Evolutionary conservation across 805 yeast genomes (phyloP), one percentile per base, ranked within the genome.

Genomic region (Sugiyamaella boreocaroliniensis): DNA sequence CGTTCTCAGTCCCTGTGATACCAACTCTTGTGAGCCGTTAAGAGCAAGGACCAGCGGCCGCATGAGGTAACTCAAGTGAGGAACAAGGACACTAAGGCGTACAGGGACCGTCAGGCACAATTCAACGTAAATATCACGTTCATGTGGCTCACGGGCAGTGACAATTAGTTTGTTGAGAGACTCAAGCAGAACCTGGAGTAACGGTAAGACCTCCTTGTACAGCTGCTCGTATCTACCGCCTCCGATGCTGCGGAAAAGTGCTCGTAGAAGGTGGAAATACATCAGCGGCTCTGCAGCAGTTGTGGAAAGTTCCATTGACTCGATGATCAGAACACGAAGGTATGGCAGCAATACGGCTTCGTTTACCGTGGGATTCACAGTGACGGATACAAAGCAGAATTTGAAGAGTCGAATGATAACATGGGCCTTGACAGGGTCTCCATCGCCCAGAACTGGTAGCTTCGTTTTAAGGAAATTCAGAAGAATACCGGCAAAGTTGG

Each of bases 71-170:
- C 85, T 86, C 60, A 93, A 71, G 64, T 90, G 96, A 1, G 99
- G 98, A 1, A 95, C 97, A 59, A 93, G 73, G 0, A 92, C 96
- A 54, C 96, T 88, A 26, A 93, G 72, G 54, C 99, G 76, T 0
- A 93, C 99, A 0, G 99, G 99, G 6, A 93, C 97, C 0, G 97
- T 90, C 55, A 93, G 75, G 64, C 99, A 93, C 47, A 93, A 74
- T 64, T 93, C 99, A 47, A 93, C 98, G 63, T 90, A 93, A 2
- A 93, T 81, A 64, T 93, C 98, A 50, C 96, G 78, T 64, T 93
- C 98, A 58, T 86, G 92, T 0, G 96, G 89, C 43, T 89, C 75
- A 50, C 95, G 76, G 2, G 98, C 89, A 20, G 89, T 85, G 22
- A 82, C 76, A 42, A 93, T 82, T 74, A 90, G 77, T 60, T 87